Evolutionary conservation across 169 alveolate species (phyloP).

Genomic region (Eimeria maxima): DNA sequence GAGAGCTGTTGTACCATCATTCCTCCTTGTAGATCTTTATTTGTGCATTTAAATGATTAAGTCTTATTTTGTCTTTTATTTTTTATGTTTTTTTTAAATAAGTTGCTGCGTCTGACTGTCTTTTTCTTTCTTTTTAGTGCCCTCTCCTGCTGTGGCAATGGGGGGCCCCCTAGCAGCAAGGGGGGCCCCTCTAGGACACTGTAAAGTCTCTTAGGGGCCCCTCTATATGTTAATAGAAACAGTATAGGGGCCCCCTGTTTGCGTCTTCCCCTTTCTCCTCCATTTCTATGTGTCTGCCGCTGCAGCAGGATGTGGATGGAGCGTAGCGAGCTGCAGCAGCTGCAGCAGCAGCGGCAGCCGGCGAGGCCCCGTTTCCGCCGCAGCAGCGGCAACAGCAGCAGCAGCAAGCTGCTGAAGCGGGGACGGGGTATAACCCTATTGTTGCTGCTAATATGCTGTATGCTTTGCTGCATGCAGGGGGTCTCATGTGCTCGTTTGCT

Average conservation of each 20-base stretch:
- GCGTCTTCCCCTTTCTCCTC: neutral
- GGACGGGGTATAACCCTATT: too few relatives aligned
- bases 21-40: too few relatives aligned
- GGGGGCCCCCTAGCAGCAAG: neutral
- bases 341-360: neutral
- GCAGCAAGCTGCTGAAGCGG: neutral
- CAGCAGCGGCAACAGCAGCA: neutral
- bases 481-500: neutral
- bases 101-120: too few relatives aligned
- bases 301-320: neutral
- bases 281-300: neutral
- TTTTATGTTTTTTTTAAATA: neutral
- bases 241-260: neutral
- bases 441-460: slow-evolving; percentile 9
- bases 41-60: neutral
- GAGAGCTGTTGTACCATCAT: too few relatives aligned
- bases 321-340: neutral
- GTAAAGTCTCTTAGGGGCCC: neutral
- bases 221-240: neutral
- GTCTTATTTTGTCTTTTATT: neutral
- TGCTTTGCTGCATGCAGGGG: neutral
- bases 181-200: neutral
- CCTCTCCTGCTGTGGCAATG: neutral
- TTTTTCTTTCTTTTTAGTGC: too few relatives aligned
- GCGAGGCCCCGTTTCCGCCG: too few relatives aligned